phyloP scores from a whole-genome alignment of 2,329 filamentous ascomycete genomes.

The Fusarium goolgardi region DNA sequence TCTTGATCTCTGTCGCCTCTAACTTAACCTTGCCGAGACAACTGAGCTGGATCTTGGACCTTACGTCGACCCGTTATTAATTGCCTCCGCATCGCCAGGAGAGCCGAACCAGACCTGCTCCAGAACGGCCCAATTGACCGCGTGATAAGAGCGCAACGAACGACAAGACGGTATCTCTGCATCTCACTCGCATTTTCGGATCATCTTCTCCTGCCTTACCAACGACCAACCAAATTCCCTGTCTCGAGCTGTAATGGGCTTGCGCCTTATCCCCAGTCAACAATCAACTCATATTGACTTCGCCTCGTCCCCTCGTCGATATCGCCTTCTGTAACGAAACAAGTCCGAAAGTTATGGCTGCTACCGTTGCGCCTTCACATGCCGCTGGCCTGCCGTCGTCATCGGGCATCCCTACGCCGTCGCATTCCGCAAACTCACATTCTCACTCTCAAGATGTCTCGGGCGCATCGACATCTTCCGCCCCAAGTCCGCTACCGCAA shows the following conservation, averaged over 20 bases:
- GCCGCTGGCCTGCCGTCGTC: slow-evolving; percentile 44
- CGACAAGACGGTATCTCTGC: slow-evolving; percentile 10
- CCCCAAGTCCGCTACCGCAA: slow-evolving; percentile 43
- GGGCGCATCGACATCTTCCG: slow-evolving; percentile 18
- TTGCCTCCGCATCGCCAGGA: slow-evolving; percentile 29
- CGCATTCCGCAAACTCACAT: slow-evolving; percentile 35
- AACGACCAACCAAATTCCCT: slow-evolving; percentile 3
- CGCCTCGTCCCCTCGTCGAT: slow-evolving; percentile 1
- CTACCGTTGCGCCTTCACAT: slow-evolving; percentile 51
- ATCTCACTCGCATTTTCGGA: slow-evolving; percentile 5
- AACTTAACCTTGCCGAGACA: background rate
- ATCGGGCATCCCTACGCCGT: slow-evolving; percentile 39
- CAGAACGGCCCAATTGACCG: slow-evolving; percentile 32
- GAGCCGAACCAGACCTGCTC: slow-evolving; percentile 33
- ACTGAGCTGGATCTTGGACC: slow-evolving; percentile 6
- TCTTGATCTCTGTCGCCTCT: background rate
- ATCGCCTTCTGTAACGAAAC: background rate
- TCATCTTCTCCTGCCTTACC: slow-evolving; percentile 1
- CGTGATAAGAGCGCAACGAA: slow-evolving; percentile 30
- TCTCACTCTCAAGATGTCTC: slow-evolving; percentile 35
- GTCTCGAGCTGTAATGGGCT: slow-evolving; percentile 29
- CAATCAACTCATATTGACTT: slow-evolving; percentile 21
- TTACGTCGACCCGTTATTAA: slow-evolving; percentile 9
- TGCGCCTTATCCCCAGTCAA: slow-evolving; percentile 28
- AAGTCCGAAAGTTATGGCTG: slow-evolving; percentile 45